These are phyloP conservation scores for Penicillium sp. DNA, from an alignment of 2,329 filamentous ascomycete genomes.

Conservation along the genomic window DNA sequence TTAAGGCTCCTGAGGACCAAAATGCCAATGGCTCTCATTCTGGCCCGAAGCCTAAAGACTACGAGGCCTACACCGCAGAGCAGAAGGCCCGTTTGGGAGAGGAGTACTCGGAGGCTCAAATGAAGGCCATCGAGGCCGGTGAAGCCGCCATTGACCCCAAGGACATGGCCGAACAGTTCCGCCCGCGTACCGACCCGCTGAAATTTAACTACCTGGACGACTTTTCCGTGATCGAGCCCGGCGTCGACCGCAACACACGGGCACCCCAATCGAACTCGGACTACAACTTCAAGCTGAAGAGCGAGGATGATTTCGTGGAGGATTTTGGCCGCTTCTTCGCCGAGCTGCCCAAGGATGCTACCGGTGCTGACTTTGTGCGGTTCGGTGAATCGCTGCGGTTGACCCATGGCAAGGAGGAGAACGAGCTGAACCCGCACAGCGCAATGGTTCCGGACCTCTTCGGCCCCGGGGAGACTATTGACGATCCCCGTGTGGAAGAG, in stretches of 20 bases:
- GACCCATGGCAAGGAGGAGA: conserved; percentile 52
- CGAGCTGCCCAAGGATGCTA: conserved; percentile 55
- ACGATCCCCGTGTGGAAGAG: conserved; percentile 27
- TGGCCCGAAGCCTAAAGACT: conserved; percentile 29
- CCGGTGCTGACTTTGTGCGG: conserved; percentile 41
- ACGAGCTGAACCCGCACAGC: conserved; percentile 51
- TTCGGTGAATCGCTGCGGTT: conserved; percentile 51
- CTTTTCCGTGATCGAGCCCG: conserved; percentile 72
- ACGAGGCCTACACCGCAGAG: conserved; percentile 64
- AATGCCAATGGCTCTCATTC: conserved; percentile 18
- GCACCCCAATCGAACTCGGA: conserved; percentile 53
- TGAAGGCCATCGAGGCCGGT: conserved; percentile 77
- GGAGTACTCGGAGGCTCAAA: conserved; percentile 77
- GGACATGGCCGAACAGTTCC: conserved; percentile 73
- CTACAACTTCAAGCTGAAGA: conserved; percentile 62
- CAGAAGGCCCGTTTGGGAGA: conserved; percentile 64
- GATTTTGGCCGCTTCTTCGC: conserved; percentile 54
- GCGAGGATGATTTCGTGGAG: conserved; percentile 60
- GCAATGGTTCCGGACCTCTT: conserved; percentile 55
- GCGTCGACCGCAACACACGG: conserved; percentile 70
- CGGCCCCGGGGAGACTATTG: conserved; percentile 40
- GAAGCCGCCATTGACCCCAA: conserved; percentile 73
- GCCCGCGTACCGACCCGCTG: conserved; percentile 71
- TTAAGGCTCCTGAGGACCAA: conserved; percentile 37
- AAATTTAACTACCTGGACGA: conserved; percentile 77